Percentiles rank a stretch among this genome's conserved stretches.
Conservation (phyloP, 768 basidiomycete species). For the Boletus vinaceobasis region DNA sequence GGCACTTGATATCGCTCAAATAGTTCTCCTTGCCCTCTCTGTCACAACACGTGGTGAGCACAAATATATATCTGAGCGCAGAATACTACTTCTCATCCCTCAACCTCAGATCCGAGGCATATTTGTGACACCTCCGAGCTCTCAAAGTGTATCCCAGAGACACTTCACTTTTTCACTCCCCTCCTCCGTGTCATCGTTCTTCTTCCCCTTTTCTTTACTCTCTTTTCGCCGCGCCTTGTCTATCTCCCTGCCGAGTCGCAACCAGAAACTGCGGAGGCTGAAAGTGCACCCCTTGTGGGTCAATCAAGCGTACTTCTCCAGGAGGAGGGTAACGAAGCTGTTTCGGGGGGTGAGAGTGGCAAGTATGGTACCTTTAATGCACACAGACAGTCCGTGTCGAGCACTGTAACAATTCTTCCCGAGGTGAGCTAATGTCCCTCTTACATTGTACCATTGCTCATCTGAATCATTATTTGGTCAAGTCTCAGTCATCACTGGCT, state of each 20-base stretch:
- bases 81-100: not conserved
- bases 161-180: conserved; percentile 54
- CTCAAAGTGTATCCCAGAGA: conserved; percentile 30
- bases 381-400: conserved; percentile 10
- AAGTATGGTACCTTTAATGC: conserved; percentile 76
- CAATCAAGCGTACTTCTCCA: conserved; percentile 55
- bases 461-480: not conserved
- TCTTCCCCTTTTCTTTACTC: conserved; percentile 53
- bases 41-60: conserved; percentile 36
- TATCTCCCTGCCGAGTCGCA: conserved; percentile 42
- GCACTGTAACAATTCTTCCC: not conserved
- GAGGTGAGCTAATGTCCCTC: conserved; percentile 7
- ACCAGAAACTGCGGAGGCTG: conserved; percentile 14
- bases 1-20: conserved; percentile 56
- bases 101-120: conserved; percentile 12
- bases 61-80: not conserved
- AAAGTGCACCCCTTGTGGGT: conserved; percentile 27
- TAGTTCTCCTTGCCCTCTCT: conserved; percentile 48
- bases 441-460: not conserved
- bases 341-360: conserved; percentile 34
- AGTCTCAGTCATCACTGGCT: conserved; percentile 17
- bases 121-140: conserved; percentile 23
- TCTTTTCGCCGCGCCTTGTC: conserved; percentile 60
- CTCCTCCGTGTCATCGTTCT: conserved; percentile 64
- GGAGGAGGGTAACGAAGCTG: conserved; percentile 40